These are phyloP conservation scores for Lentinula boryana DNA, from an alignment of 768 basidiomycete genomes.

Conservation along the genomic window DNA sequence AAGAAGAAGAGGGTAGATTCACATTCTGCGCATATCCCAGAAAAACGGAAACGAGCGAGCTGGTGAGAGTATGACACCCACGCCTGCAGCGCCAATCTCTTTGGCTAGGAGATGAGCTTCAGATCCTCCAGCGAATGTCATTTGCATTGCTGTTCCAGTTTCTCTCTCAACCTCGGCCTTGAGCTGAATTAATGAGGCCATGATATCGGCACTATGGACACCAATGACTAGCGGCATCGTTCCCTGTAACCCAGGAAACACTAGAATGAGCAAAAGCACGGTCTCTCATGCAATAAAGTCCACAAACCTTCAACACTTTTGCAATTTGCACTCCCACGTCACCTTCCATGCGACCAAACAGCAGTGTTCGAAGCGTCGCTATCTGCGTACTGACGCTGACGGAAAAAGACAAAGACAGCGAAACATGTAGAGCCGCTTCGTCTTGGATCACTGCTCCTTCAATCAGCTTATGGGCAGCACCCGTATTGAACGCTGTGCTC, in stretches of 20 bases:
- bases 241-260: slow-evolving; percentile 31
- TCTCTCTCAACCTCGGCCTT: slow-evolving; percentile 54
- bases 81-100: slow-evolving; percentile 57
- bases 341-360: slow-evolving; percentile 31
- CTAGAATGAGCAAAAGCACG: background rate
- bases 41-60: slow-evolving; percentile 59
- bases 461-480: slow-evolving; percentile 49
- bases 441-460: slow-evolving; percentile 58
- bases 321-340: slow-evolving; percentile 36
- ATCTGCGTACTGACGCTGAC: slow-evolving; percentile 67
- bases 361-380: slow-evolving; percentile 47
- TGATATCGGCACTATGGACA: slow-evolving; percentile 62
- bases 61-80: slow-evolving; percentile 68
- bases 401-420: slow-evolving; percentile 34
- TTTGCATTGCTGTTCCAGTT: slow-evolving; percentile 31
- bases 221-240: slow-evolving; percentile 54
- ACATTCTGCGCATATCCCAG: slow-evolving; percentile 67
- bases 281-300: background rate
- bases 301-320: slow-evolving; percentile 36
- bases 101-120: slow-evolving; percentile 72
- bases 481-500: slow-evolving; percentile 52
- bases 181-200: slow-evolving; percentile 57
- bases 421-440: slow-evolving; percentile 55
- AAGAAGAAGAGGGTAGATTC: background rate
- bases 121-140: slow-evolving; percentile 51